A percentile compares a stretch with the other conserved stretches of the same genome.
Evolutionary conservation across 768 basidiomycete species (phyloP).

Genomic region (Tubosaeta sp.): DNA sequence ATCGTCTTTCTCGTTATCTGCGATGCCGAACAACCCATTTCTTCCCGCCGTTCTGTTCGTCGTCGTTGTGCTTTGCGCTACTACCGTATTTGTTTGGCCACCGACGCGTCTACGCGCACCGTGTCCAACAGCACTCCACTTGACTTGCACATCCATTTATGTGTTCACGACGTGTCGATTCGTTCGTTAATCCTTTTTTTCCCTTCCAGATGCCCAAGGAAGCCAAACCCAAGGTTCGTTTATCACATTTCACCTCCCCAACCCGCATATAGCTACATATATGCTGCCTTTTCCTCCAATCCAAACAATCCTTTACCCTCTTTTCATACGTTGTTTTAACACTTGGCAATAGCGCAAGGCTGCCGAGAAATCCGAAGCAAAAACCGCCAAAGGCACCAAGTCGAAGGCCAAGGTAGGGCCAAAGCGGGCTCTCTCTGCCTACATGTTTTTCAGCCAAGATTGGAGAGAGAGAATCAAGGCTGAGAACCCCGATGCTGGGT

Average conservation of each 20-base stretch:
- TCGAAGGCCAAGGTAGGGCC: constrained; percentile 65
- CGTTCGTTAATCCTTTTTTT: constrained; percentile 32
- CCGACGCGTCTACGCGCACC: constrained; percentile 35
- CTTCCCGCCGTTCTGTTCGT: constrained; percentile 13
- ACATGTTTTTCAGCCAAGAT: constrained; percentile 99
- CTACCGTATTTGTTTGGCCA: constrained; percentile 34
- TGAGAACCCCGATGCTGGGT: constrained; percentile 92
- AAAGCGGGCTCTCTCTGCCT: constrained; percentile 91
- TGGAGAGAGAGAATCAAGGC: constrained; percentile 93
- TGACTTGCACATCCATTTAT: constrained; percentile 29
- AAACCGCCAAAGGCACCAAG: constrained; percentile 57
- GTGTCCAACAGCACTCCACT: constrained; percentile 26
- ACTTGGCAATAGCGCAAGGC: constrained; percentile 58
- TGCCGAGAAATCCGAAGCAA: constrained; percentile 60
- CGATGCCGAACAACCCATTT: constrained; percentile 14
- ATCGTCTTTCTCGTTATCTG: constrained; percentile 24
- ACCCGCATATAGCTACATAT: constrained; percentile 14
- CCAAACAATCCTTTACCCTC: background rate
- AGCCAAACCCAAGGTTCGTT: constrained; percentile 63
- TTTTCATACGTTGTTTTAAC: constrained; percentile 14
- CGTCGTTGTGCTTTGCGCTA: constrained; percentile 25
- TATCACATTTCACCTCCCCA: background rate
- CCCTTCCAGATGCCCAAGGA: constrained; percentile 73
- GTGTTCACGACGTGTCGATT: constrained; percentile 38
- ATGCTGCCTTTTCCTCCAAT: constrained; percentile 11